Evolutionary conservation across 1,284 basidiomycete genomes (phyloP).

Genomic region (Ceratobasidium sp.): DNA sequence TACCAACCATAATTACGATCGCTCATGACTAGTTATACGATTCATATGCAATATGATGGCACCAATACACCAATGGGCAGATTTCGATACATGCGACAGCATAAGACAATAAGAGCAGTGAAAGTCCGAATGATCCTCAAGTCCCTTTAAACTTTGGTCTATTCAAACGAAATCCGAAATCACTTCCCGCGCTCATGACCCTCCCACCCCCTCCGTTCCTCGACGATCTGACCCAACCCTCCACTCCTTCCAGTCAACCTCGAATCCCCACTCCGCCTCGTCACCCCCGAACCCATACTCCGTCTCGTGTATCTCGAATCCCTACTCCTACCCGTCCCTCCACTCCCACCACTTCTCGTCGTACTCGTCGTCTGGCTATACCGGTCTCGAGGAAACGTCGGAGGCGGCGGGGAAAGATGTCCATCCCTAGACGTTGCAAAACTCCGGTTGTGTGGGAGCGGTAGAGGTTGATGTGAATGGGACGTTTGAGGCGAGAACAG

Average conservation of each 20-base stretch:
- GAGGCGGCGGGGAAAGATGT: slow-evolving; percentile 5
- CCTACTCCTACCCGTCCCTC: slow-evolving; percentile 14
- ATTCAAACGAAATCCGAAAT: too few species aligned
- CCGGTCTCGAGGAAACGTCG: slow-evolving; percentile 3
- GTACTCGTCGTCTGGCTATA: slow-evolving; percentile 35
- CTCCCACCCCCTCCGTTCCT: slow-evolving; percentile 14
- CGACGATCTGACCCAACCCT: neutral
- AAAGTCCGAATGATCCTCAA: neutral
- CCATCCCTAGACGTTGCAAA: slow-evolving; percentile 18
- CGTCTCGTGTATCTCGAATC: slow-evolving; percentile 1
- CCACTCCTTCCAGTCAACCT: slow-evolving; percentile 17
- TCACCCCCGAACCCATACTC: slow-evolving; percentile 10
- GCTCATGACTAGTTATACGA: too few species aligned
- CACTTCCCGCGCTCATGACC: slow-evolving; percentile 35
- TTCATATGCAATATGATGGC: too few species aligned
- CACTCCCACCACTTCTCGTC: slow-evolving; percentile 25
- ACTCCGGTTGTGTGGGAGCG: neutral
- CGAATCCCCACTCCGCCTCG: slow-evolving; percentile 14
- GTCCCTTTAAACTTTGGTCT: too few species aligned
- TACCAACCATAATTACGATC: too few species aligned
- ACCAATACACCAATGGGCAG: too few species aligned
- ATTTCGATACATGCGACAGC: neutral
- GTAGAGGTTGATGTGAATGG: neutral
- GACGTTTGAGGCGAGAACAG: slow-evolving; percentile 13
- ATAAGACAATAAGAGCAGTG: neutral